Evolutionary conservation across 805 yeast species (phyloP).

Genomic region (Sugiyamaella valdiviana): DNA sequence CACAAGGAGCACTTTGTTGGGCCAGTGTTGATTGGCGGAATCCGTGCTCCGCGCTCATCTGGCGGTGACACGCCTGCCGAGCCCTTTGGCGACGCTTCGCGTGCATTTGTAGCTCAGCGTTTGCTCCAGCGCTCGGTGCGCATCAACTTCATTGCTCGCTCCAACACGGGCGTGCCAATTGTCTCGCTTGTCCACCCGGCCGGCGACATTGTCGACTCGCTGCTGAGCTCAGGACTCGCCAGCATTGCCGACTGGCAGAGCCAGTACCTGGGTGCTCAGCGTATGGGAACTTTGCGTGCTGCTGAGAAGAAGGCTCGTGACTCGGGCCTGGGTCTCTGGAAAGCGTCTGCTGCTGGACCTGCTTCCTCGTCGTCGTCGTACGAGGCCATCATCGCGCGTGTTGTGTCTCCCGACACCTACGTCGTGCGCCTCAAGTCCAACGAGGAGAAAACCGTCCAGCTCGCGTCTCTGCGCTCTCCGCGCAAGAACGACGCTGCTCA

Average conservation of each 20-base stretch:
- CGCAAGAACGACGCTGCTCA: slow-evolving; percentile 49
- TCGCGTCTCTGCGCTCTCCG: slow-evolving; percentile 73
- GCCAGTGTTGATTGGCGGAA: slow-evolving; percentile 66
- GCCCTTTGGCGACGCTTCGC: slow-evolving; percentile 62
- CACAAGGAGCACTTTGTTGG: slow-evolving; percentile 44
- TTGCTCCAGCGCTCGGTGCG: slow-evolving; percentile 56
- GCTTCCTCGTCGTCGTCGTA: slow-evolving; percentile 43
- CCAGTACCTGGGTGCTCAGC: slow-evolving; percentile 53
- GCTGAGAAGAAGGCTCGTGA: slow-evolving; percentile 58
- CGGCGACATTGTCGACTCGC: slow-evolving; percentile 65
- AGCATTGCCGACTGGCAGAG: slow-evolving; percentile 80
- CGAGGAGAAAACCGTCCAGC: slow-evolving; percentile 57
- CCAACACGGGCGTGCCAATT: slow-evolving; percentile 39
- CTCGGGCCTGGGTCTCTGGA: slow-evolving; percentile 54
- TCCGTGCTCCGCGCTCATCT: slow-evolving; percentile 64
- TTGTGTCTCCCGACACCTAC: slow-evolving; percentile 64
- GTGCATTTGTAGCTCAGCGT: slow-evolving; percentile 54
- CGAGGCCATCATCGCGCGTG: slow-evolving; percentile 51
- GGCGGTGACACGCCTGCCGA: slow-evolving; percentile 37
- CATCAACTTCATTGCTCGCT: slow-evolving; percentile 53
- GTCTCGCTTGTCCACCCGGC: slow-evolving; percentile 62
- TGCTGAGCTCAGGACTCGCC: slow-evolving; percentile 65
- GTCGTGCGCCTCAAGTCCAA: slow-evolving; percentile 44
- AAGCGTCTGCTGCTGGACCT: slow-evolving; percentile 26
- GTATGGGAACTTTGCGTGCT: slow-evolving; percentile 55